Base-by-base conservation (phyloP, 2,329 filamentous ascomycete genomes). In the Hirsutella rhossiliensis region DNA sequence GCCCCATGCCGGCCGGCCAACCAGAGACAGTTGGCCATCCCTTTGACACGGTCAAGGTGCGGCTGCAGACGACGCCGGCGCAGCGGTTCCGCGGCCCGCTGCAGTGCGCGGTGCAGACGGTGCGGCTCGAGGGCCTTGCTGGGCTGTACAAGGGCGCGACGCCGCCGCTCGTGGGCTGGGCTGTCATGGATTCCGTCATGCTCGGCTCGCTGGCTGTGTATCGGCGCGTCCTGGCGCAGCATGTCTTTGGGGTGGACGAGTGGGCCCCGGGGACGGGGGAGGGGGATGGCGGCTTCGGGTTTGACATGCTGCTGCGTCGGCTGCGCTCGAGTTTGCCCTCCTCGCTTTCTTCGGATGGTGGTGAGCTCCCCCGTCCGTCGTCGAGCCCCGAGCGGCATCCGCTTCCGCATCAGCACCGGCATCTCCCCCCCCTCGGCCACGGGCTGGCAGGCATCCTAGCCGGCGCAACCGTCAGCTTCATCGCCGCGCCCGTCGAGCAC, bases 11-110 rank as follows among this genome's bases (percentile, higher is more conserved):
- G n/a, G n/a, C n/a, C n/a, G n/a, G n/a, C 23, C 23, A 27, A 27
- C 23, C 23, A 27, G 23, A 3, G 3, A 11, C 40, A 76, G 74
- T 82, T 56, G 78, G 78, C 46, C 78, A 82, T 56, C 78, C 86
- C 20, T 97, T 98, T 67, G 92, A 98, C 65, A 97, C 92, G 0
- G 79, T 98, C 62, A 98, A 98, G 66, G 90, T 97, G 43, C 87
- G 92, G 29, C 72, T 98, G 17, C 92, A 98, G 62, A 97, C 90
- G 3, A 87, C 87, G 28, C 72, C 83, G 53, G 64, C 75, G 40
- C 62, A 78, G 2, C 87, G 85, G 54, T 98, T 98, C 72, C 73
- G 72, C 50, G 92, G 92, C 0, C 89, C 92, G 1, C 62, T 94
- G 29, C 82, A 95, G 62, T 97, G 92, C 59, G 68, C 95, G 11